A percentile compares a stretch with the other conserved stretches of the same genome.
phyloP scores from a whole-genome alignment of 148 eudicot species.

The Camellia lanceoleosa region DNA sequence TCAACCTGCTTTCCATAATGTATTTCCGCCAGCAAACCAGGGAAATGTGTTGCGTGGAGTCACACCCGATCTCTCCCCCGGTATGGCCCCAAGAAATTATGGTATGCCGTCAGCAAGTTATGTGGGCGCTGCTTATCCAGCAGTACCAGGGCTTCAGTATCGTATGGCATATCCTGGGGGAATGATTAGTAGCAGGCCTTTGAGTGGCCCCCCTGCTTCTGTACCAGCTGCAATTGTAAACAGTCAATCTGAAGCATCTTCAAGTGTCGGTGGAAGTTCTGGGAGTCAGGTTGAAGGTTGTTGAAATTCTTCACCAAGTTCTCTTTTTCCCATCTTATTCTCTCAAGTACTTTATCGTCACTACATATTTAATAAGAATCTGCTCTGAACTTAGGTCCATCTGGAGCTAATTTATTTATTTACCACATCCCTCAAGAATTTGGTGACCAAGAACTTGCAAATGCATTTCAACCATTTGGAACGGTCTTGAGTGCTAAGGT shows the following conservation, averaged over 20 bases:
- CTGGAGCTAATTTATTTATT: conserved; percentile 93
- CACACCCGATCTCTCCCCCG: conserved; percentile 59
- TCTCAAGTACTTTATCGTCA: not conserved
- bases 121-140: conserved; percentile 61
- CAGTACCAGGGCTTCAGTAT: conserved; percentile 58
- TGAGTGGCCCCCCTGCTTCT: conserved; percentile 56
- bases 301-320: conserved; percentile 1
- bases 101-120: conserved; percentile 38
- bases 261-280: conserved; percentile 58
- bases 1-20: conserved; percentile 58
- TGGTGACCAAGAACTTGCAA: conserved; percentile 81
- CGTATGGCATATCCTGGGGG: conserved; percentile 71
- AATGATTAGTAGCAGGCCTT: conserved; percentile 58
- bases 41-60: conserved; percentile 62
- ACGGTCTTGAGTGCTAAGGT: conserved; percentile 94
- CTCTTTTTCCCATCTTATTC: not conserved
- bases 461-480: conserved; percentile 75
- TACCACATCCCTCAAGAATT: conserved; percentile 98
- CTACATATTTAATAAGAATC: not conserved
- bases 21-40: conserved; percentile 51
- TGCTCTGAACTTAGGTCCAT: conserved; percentile 57
- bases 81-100: conserved; percentile 62
- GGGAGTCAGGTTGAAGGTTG: conserved; percentile 84
- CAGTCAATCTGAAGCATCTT: conserved; percentile 66
- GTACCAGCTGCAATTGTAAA: conserved; percentile 43